Evolutionary conservation across 805 yeast genomes (phyloP).

Genomic region (Starmerella bacillaris): DNA sequence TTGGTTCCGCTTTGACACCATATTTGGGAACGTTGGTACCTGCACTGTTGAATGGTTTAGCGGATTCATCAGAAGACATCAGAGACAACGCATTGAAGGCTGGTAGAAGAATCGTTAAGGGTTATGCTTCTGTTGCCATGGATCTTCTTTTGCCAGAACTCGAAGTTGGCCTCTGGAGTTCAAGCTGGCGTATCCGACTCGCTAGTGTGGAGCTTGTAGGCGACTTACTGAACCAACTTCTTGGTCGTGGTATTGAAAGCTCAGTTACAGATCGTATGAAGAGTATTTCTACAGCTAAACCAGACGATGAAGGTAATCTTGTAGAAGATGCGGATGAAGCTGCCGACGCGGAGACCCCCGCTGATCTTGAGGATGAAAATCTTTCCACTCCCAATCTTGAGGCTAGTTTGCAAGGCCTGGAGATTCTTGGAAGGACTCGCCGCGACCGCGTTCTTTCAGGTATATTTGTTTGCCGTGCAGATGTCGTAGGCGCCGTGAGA

Average conservation of each 20-base stretch:
- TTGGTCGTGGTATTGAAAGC: slow-evolving; percentile 37
- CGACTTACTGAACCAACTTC: slow-evolving; percentile 79
- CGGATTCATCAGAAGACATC: slow-evolving; percentile 71
- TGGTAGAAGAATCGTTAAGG: slow-evolving; percentile 77
- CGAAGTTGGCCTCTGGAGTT: slow-evolving; percentile 72
- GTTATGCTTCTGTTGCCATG: slow-evolving; percentile 81
- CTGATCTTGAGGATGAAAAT: slow-evolving; percentile 22
- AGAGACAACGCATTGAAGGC: slow-evolving; percentile 82
- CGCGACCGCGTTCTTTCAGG: slow-evolving; percentile 72
- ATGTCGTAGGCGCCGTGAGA: slow-evolving; percentile 71
- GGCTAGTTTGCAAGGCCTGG: slow-evolving; percentile 24
- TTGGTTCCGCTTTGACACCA: slow-evolving; percentile 70
- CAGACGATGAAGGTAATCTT: slow-evolving; percentile 32
- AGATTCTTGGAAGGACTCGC: slow-evolving; percentile 69
- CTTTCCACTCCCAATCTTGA: slow-evolving; percentile 21
- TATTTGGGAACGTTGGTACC: slow-evolving; percentile 72
- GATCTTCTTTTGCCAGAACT: slow-evolving; percentile 86
- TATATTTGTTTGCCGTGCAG: slow-evolving; percentile 88
- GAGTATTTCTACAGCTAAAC: slow-evolving; percentile 12
- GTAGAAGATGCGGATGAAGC: slow-evolving; percentile 32
- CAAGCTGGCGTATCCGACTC: slow-evolving; percentile 68
- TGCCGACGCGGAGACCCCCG: slow-evolving; percentile 17
- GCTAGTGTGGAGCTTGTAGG: slow-evolving; percentile 93
- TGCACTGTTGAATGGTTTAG: slow-evolving; percentile 79
- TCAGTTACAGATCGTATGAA: slow-evolving; percentile 21